A percentile compares a stretch with the other conserved stretches of the same genome.
Conservation (phyloP, 2,329 filamentous ascomycete species). For the Fonsecaea pedrosoi region DNA sequence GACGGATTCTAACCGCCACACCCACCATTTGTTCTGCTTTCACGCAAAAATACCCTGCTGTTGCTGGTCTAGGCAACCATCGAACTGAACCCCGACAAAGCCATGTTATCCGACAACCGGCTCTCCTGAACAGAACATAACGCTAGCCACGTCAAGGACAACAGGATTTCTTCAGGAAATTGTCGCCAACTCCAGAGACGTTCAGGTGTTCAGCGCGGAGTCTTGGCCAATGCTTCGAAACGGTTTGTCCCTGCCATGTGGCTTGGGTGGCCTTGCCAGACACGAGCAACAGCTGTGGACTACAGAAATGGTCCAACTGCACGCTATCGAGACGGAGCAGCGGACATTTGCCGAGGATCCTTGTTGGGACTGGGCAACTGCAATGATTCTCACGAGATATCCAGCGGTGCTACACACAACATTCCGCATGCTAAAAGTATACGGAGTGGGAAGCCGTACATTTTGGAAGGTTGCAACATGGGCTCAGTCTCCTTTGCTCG, state of each 20-base stretch:
- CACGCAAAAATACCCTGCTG: not conserved
- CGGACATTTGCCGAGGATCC: not conserved
- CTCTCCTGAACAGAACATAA: not conserved
- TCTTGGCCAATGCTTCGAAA: constrained; percentile 1
- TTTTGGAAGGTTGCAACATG: not conserved
- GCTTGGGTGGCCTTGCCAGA: not conserved
- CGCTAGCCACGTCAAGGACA: not conserved
- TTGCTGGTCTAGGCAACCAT: not conserved
- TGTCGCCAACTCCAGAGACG: not conserved
- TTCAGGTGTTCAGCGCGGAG: not conserved
- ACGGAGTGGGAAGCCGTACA: not conserved
- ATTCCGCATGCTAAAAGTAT: not conserved
- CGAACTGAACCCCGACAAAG: not conserved
- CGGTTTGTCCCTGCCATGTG: not conserved
- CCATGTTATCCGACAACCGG: not conserved
- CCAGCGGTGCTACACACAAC: not conserved
- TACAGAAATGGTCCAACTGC: not conserved
- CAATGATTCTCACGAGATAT: not conserved
- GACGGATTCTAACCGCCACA: not conserved
- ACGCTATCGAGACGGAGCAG: not conserved
- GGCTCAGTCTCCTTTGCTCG: not conserved
- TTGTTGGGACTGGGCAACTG: not conserved
- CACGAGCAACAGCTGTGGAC: not conserved
- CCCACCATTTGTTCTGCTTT: not conserved
- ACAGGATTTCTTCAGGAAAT: constrained; percentile 1